Evolutionary conservation across 108 stramenopile species (phyloP).

Genomic region (Mediolabrus comicus): DNA sequence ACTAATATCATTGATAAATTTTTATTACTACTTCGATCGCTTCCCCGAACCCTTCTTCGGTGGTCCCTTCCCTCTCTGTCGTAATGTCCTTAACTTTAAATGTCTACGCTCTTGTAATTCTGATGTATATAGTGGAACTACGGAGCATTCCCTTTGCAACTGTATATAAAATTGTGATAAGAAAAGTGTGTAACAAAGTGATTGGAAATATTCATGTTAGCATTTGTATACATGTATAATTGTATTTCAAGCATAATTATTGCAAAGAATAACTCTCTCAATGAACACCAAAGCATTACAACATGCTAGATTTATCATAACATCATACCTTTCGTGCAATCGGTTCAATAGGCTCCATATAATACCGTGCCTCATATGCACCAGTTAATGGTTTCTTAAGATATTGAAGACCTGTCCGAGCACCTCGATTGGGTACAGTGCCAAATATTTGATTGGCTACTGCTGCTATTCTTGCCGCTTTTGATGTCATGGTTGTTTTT

Average conservation of each 20-base stretch:
- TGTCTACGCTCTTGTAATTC: conserved; percentile 68
- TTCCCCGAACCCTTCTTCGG: conserved; percentile 88
- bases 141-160: conserved; percentile 26
- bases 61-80: conserved; percentile 86
- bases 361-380: conserved; percentile 69
- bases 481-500: conserved; percentile 40
- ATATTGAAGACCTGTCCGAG: conserved; percentile 53
- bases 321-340: conserved; percentile 68
- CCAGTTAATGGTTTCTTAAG: conserved; percentile 67
- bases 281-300: conserved; percentile 1
- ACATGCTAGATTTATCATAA: background rate
- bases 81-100: conserved; percentile 58
- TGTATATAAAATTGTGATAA: conserved; percentile 2
- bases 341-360: conserved; percentile 71
- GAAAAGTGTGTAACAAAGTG: too few relatives aligned
- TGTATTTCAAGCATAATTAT: too few relatives aligned
- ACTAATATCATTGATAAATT: background rate
- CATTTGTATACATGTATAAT: too few relatives aligned
- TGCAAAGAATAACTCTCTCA: too few relatives aligned
- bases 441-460: conserved; percentile 76
- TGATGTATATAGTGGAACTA: conserved; percentile 52
- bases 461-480: conserved; percentile 46
- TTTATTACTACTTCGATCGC: conserved; percentile 40
- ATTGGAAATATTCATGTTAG: too few relatives aligned
- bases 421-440: conserved; percentile 63